These are phyloP conservation scores for Saitozyma podzolica DNA, from an alignment of 768 basidiomycete species.

Conservation along the genomic window DNA sequence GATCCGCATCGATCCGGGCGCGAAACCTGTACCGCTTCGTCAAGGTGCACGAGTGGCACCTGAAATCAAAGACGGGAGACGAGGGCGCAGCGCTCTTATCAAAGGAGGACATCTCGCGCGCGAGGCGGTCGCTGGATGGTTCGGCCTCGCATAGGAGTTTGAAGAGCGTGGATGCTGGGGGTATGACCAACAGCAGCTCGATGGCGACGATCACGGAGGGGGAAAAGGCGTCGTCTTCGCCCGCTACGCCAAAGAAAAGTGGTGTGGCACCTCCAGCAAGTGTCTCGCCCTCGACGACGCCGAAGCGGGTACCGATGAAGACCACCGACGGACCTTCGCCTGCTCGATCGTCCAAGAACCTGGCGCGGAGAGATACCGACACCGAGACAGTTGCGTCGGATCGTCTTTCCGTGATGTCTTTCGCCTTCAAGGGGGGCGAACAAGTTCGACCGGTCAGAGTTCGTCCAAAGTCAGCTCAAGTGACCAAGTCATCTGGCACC, in stretches of 20 bases:
- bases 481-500: too few species aligned
- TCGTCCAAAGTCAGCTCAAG: slow-evolving; percentile 5
- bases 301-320: slow-evolving; percentile 56
- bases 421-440: slow-evolving; percentile 43
- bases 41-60: slow-evolving; percentile 62
- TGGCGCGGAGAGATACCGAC: slow-evolving; percentile 64
- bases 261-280: not conserved
- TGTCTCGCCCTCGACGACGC: slow-evolving; percentile 4
- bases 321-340: slow-evolving; percentile 68
- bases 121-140: too few species aligned
- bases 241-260: too few species aligned
- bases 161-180: too few species aligned
- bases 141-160: too few species aligned
- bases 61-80: slow-evolving; percentile 12
- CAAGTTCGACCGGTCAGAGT: slow-evolving; percentile 28
- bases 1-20: slow-evolving; percentile 74
- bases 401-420: slow-evolving; percentile 44
- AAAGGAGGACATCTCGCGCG: too few species aligned
- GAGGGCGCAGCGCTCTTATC: too few species aligned
- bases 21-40: slow-evolving; percentile 91
- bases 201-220: too few species aligned
- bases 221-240: too few species aligned
- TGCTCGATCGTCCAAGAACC: slow-evolving; percentile 60
- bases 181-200: too few species aligned
- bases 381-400: slow-evolving; percentile 40